Conservation (phyloP, 352 stramenopile species). For the Pythium aphanidermatum region DNA sequence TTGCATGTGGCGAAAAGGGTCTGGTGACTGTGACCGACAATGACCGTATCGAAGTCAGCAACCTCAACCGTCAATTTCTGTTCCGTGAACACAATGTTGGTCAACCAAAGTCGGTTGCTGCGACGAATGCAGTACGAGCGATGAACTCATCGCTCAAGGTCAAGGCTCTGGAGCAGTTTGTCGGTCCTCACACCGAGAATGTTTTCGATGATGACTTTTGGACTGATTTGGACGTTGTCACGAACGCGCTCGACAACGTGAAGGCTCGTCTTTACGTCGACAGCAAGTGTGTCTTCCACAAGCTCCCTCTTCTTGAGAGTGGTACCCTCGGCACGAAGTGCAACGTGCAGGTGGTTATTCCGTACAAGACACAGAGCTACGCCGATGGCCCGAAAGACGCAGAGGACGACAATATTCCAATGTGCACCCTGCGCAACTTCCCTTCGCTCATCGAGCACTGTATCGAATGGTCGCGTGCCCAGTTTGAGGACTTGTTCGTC, state of each 20-base stretch:
- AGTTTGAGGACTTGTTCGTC: slow-evolving; percentile 85
- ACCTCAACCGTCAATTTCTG: slow-evolving; percentile 83
- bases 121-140: slow-evolving; percentile 58
- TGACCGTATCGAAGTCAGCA: slow-evolving; percentile 85
- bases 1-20: slow-evolving; percentile 70
- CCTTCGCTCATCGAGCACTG: slow-evolving; percentile 95
- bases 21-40: slow-evolving; percentile 83
- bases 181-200: slow-evolving; percentile 75
- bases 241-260: slow-evolving; percentile 99
- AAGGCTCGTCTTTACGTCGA: slow-evolving; percentile 98
- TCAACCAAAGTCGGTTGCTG: slow-evolving; percentile 78
- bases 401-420: slow-evolving; percentile 97
- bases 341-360: slow-evolving; percentile 92
- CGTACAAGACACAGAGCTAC: slow-evolving; percentile 92
- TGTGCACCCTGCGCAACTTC: slow-evolving; percentile 99
- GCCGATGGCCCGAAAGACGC: slow-evolving; percentile 93
- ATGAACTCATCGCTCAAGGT: slow-evolving; percentile 80
- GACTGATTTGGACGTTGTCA: slow-evolving; percentile 89
- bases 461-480: slow-evolving; percentile 97
- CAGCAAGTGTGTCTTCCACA: slow-evolving; percentile 97
- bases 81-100: slow-evolving; percentile 85
- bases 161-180: slow-evolving; percentile 75
- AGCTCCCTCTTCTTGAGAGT: slow-evolving; percentile 95
- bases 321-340: slow-evolving; percentile 98
- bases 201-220: slow-evolving; percentile 80